These are phyloP conservation scores for Calonectria pseudoturangicola DNA, from an alignment of 2,329 filamentous ascomycete species.

Conservation along the genomic window DNA sequence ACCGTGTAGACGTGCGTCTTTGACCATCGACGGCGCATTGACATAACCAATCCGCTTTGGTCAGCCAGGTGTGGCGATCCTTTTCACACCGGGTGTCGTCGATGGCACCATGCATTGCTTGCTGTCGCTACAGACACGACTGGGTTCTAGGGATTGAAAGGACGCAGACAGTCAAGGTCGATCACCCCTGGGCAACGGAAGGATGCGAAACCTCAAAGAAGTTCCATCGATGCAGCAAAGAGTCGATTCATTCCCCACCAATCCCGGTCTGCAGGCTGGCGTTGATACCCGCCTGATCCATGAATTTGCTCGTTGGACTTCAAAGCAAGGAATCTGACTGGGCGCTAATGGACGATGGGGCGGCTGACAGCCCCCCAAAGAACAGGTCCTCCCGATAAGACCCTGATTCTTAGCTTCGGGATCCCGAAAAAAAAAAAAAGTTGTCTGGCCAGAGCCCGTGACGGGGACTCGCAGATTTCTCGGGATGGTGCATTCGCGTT, in stretches of 20 bases:
- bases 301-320: slow-evolving; percentile 27
- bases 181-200: slow-evolving; percentile 28
- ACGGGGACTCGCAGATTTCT: slow-evolving; percentile 38
- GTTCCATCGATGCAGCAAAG: slow-evolving; percentile 29
- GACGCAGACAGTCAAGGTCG: not conserved
- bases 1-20: slow-evolving; percentile 37
- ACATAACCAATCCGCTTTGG: slow-evolving; percentile 34
- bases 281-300: slow-evolving; percentile 40
- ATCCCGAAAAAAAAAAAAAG: slow-evolving; percentile 3
- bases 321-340: slow-evolving; percentile 33
- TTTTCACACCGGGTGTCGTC: slow-evolving; percentile 23
- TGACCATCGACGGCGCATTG: slow-evolving; percentile 41
- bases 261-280: slow-evolving; percentile 29
- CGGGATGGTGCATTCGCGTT: slow-evolving; percentile 20
- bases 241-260: slow-evolving; percentile 43
- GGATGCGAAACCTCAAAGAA: slow-evolving; percentile 21
- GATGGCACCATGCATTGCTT: slow-evolving; percentile 37
- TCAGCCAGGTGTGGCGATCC: slow-evolving; percentile 40
- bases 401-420: slow-evolving; percentile 37
- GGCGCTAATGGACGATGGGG: slow-evolving; percentile 45
- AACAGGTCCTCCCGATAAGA: slow-evolving; percentile 45
- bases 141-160: slow-evolving; percentile 7
- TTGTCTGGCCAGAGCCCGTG: not conserved
- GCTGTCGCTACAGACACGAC: slow-evolving; percentile 29
- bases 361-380: slow-evolving; percentile 36